A percentile compares a stretch with the other conserved stretches of the same genome.
Evolutionary conservation across 306 rosid species (phyloP).

Genomic region (Inga oerstediana): DNA sequence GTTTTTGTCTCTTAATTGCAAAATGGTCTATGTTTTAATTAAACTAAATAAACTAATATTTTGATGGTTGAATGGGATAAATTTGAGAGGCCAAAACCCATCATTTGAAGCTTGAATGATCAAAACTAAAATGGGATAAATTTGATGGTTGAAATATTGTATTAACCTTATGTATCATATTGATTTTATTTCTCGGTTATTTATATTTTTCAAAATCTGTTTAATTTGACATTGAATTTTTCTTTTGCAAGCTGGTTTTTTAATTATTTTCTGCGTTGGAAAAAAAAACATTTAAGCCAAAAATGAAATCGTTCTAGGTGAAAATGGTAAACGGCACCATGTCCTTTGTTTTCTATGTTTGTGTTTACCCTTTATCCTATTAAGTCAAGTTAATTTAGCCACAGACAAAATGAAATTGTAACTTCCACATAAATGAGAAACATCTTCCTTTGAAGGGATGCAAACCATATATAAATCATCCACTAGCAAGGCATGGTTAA

Average conservation of each 20-base stretch:
- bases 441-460: conserved; percentile 24
- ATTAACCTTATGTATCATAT: too few species aligned
- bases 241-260: background rate
- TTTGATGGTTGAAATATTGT: too few species aligned
- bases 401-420: background rate
- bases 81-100: too few species aligned
- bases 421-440: background rate
- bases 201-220: background rate
- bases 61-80: too few species aligned
- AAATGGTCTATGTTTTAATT: too few species aligned
- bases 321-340: background rate
- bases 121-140: too few species aligned
- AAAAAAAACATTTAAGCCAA: background rate
- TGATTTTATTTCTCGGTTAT: background rate
- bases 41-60: too few species aligned
- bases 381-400: background rate
- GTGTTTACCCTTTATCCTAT: background rate
- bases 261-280: background rate
- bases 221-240: too few species aligned
- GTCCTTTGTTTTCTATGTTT: background rate
- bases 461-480: background rate
- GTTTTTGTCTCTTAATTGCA: too few species aligned
- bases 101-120: too few species aligned
- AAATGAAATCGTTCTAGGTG: background rate
- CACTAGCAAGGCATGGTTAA: background rate